Evolutionary conservation across 2,329 filamentous ascomycete genomes (phyloP), one percentile per base, ranked within the genome.

Genomic region (Aspergillus jensenii): DNA sequence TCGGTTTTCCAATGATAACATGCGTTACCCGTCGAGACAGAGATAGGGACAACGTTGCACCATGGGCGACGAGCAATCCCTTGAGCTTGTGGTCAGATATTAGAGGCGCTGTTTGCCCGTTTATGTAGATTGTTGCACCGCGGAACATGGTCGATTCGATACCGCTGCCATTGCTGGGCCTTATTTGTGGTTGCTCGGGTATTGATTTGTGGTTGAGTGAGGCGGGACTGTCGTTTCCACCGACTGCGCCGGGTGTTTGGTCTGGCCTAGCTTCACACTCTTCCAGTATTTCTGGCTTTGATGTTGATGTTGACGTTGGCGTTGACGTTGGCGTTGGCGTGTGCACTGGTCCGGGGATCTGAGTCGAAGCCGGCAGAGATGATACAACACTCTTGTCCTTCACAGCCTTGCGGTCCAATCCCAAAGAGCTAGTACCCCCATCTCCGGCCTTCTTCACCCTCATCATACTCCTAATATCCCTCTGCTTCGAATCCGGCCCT

Each of bases 11-110:
- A 6, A 96, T 75, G 56, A 97, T 89, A 60, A 97, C 89, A 74
- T 97, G 93, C 35, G 92, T 96, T 64, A 96, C 90, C 51, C 82
- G 83, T 45, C 91, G 84, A 9, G 85, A 88, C 9, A 96, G 84
- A 58, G 86, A 82, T 37, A 91, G 82, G 3, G 90, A 88, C 65
- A 91, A 80, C 43, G 77, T 80, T 1, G 86, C 93, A 19, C 93
- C 93, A 69, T 96, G 86, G 56, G 86, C 81, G 5, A 83, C 85
- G 39, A 97, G 82, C 15, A 96, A 74, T 55, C 87, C 87, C 79
- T 95, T 96, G 57, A 97, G 83, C 71, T 85, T 89, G 77, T 96
- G 90, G 73, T 97, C 93, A 14, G 90, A 96, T 61, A 96, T 84
- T 23, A 86, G 74, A 1, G 93, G 92, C 59, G 87, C 83, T 2